A percentile compares a stretch with the other conserved stretches of the same genome.
phyloP scores from a whole-genome alignment of 352 stramenopile genomes.

The Globisporangium alternatum region DNA sequence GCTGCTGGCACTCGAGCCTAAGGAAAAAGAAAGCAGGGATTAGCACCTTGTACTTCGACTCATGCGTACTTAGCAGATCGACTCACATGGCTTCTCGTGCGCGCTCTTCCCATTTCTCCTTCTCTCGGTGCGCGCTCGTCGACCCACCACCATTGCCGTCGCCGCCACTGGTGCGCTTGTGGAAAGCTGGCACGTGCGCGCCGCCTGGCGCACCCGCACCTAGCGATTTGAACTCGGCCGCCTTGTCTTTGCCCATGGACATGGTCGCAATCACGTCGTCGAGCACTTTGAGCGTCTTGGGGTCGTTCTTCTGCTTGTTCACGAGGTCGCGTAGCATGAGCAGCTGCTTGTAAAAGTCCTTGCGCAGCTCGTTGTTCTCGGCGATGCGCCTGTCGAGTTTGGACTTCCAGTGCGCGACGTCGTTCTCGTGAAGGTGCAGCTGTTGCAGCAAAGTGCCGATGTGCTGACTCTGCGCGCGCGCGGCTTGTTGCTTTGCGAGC shows the following conservation, averaged over 20 bases:
- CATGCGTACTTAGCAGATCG: neutral
- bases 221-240: conserved; percentile 7
- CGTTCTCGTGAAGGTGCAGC: conserved; percentile 25
- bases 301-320: conserved; percentile 48
- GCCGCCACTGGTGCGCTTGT: neutral
- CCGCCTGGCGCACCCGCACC: neutral
- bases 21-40: neutral
- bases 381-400: conserved; percentile 62
- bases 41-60: neutral
- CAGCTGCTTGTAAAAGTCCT: conserved; percentile 71
- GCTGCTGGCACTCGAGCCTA: conserved; percentile 40
- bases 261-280: conserved; percentile 51
- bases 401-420: conserved; percentile 36
- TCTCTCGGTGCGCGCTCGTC: conserved; percentile 37
- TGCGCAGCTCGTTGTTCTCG: conserved; percentile 63
- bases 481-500: conserved; percentile 22
- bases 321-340: conserved; percentile 71
- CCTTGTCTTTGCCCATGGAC: conserved; percentile 16
- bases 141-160: neutral
- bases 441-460: conserved; percentile 21
- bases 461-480: conserved; percentile 18
- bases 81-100: conserved; percentile 45
- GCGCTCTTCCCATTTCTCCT: conserved; percentile 67
- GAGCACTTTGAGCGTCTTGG: conserved; percentile 39
- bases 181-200: neutral